Evolutionary conservation across 164 flowering plant species (phyloP).

Genomic region (grape (Vitis vinifera)): ASM3070453v1 NC_081805.1:3038501-3039000

Average conservation of each 20-base stretch:
- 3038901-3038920: too few relatives aligned
- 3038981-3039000: too few relatives aligned
- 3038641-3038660: too few relatives aligned
- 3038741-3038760: neutral
- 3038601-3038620: too few relatives aligned
- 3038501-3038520: neutral
- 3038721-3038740: neutral
- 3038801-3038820: neutral
- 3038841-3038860: too few relatives aligned
- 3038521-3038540: neutral
- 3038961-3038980: too few relatives aligned
- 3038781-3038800: neutral
- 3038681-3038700: neutral
- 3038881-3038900: too few relatives aligned
- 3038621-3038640: too few relatives aligned
- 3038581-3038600: neutral
- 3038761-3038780: conserved; percentile 1
- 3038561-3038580: neutral
- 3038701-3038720: neutral
- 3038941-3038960: too few relatives aligned
- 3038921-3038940: too few relatives aligned
- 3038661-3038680: neutral
- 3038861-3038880: too few relatives aligned
- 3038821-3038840: too few relatives aligned
- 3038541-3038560: neutral